Percentiles rank a stretch among this genome's conserved stretches.
phyloP scores from a whole-genome alignment of 495 filamentous ascomycete genomes.

The Podospora australis region DNA sequence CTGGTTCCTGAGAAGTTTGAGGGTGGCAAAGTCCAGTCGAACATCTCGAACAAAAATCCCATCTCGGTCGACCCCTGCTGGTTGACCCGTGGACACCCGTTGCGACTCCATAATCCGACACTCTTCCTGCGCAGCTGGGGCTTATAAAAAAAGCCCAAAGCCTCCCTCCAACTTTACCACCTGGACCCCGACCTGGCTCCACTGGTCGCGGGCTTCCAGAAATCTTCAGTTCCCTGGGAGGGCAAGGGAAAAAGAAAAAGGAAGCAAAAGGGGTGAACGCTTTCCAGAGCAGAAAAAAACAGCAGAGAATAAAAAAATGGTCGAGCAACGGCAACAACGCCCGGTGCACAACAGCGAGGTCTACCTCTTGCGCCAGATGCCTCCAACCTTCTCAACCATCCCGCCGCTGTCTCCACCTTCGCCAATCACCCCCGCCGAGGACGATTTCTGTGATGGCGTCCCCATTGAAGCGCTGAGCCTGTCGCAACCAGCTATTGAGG shows the following conservation, averaged over 20 bases:
- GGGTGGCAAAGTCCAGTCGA: no score
- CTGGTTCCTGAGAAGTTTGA: no score
- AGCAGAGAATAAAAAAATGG: conserved; percentile 26
- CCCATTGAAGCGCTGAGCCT: conserved; percentile 37
- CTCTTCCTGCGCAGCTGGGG: no score
- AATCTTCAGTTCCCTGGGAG: no score
- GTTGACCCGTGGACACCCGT: no score
- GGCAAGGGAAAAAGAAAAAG: background rate
- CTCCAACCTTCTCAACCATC: conserved; percentile 27
- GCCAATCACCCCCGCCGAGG: conserved; percentile 41
- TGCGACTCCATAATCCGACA: no score
- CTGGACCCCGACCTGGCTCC: no score
- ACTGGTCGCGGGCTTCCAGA: no score
- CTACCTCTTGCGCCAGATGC: conserved; percentile 39
- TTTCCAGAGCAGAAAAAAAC: background rate
- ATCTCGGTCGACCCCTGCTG: no score
- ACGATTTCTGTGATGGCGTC: conserved; percentile 24
- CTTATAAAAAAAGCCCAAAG: no score
- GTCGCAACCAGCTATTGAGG: conserved; percentile 21
- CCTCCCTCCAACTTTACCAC: no score
- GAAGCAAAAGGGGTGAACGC: background rate
- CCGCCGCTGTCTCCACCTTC: conserved; percentile 47
- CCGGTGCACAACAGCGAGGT: conserved; percentile 52
- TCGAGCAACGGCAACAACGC: conserved; percentile 26
- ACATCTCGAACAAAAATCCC: no score